Evolutionary conservation across 2,329 filamentous ascomycete species (phyloP).

Genomic region (Nemania sp.): DNA sequence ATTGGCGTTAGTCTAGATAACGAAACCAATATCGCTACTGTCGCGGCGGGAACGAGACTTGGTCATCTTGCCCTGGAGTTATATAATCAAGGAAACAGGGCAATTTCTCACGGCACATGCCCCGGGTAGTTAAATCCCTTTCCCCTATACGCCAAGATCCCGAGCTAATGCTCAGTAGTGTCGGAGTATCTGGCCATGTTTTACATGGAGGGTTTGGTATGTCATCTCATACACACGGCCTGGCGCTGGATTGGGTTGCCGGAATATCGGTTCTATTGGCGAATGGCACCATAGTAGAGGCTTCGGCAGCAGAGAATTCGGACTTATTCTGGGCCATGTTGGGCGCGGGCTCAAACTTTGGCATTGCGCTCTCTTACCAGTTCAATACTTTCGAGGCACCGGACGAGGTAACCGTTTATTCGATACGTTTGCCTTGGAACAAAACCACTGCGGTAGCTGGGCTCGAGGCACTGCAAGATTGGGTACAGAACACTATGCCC

Average conservation of each 20-base stretch:
- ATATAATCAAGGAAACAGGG: neutral
- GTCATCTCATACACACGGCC: neutral
- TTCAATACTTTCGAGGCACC: neutral
- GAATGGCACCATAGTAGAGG: neutral
- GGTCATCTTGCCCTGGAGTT: neutral
- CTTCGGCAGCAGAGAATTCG: neutral
- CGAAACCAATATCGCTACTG: neutral
- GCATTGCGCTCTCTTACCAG: neutral
- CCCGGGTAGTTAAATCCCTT: neutral
- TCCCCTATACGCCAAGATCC: neutral
- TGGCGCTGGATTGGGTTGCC: neutral
- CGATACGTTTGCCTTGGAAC: neutral
- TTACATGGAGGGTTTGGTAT: neutral
- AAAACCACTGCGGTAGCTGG: neutral
- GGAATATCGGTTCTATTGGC: neutral
- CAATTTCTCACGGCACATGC: neutral
- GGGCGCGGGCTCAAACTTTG: neutral
- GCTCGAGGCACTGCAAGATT: neutral
- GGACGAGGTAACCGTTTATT: neutral
- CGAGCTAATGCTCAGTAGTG: neutral
- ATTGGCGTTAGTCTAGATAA: neutral
- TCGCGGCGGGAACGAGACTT: neutral
- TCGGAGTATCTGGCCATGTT: neutral
- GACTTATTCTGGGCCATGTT: neutral
- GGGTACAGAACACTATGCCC: neutral